phyloP scores from a whole-genome alignment of 225 moss, liverwort and hornwort genomes.

The Neckera pumila region DNA sequence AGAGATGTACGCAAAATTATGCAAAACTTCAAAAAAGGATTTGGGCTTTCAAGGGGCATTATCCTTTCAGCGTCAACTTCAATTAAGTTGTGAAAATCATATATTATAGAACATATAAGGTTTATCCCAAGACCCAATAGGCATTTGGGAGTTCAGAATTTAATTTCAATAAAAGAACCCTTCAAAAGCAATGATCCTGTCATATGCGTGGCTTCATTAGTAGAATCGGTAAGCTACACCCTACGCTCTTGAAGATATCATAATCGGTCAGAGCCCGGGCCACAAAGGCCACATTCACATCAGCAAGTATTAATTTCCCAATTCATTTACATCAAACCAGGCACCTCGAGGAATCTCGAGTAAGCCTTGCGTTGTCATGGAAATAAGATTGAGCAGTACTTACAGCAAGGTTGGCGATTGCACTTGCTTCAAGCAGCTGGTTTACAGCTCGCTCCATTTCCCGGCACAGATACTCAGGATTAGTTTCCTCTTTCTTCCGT shows the following conservation, averaged over 20 bases:
- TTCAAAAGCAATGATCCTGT: background rate
- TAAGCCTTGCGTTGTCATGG: background rate
- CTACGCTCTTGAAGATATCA: background rate
- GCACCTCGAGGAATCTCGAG: background rate
- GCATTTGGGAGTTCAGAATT: background rate
- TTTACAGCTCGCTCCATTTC: conserved; percentile 69
- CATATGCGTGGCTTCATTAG: background rate
- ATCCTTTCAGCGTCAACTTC: background rate
- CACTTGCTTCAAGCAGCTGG: conserved; percentile 81
- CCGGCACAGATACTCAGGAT: conserved; percentile 53
- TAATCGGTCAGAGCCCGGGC: background rate
- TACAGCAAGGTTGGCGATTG: conserved; percentile 56
- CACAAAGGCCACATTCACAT: background rate
- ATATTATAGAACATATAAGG: background rate
- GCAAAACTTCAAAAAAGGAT: background rate
- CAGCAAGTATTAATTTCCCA: background rate
- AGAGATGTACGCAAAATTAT: background rate
- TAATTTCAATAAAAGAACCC: background rate
- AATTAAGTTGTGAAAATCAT: background rate
- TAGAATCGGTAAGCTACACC: background rate
- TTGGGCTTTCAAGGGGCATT: background rate
- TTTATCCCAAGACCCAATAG: background rate
- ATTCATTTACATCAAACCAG: background rate
- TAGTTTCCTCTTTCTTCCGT: conserved; percentile 49
- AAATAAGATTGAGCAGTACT: conserved; percentile 3